Conservation (phyloP, 208 protist species). For the Wallacemonas rigidus region DNA sequence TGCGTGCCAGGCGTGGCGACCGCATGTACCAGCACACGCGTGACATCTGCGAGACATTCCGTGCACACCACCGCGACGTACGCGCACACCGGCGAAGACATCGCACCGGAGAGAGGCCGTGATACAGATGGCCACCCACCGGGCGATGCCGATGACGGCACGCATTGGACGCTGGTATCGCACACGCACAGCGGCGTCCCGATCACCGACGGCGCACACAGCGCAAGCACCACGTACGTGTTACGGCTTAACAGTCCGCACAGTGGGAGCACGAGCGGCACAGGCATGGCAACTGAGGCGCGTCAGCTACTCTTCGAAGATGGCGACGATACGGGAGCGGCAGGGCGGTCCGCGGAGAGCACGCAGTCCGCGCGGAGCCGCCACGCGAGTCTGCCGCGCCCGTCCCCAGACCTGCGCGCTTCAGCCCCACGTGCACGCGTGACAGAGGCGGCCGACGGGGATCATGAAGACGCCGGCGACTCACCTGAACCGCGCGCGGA, state of each 20-base stretch:
- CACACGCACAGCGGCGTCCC: not conserved
- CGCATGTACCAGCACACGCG: too few species aligned
- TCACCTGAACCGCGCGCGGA: not conserved
- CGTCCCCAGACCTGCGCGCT: too few species aligned
- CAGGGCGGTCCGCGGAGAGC: not conserved
- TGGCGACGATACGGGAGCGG: not conserved
- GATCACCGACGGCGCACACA: not conserved
- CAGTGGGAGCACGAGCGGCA: not conserved
- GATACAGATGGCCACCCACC: too few species aligned
- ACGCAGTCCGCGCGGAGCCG: not conserved
- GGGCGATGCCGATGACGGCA: too few species aligned
- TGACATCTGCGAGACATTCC: not conserved
- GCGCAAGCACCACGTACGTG: not conserved
- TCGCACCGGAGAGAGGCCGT: not conserved
- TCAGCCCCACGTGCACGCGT: too few species aligned
- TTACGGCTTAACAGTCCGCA: not conserved
- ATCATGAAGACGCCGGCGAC: not conserved
- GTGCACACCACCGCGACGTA: not conserved
- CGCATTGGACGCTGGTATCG: not conserved
- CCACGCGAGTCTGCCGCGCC: too few species aligned
- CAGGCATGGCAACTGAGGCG: not conserved
- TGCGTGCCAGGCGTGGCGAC: too few species aligned
- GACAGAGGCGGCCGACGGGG: too few species aligned
- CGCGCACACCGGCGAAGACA: not conserved
- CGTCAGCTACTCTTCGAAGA: conserved; percentile 11